phyloP scores from a whole-genome alignment of 768 basidiomycete species.

The Dioszegia crocea region DNA sequence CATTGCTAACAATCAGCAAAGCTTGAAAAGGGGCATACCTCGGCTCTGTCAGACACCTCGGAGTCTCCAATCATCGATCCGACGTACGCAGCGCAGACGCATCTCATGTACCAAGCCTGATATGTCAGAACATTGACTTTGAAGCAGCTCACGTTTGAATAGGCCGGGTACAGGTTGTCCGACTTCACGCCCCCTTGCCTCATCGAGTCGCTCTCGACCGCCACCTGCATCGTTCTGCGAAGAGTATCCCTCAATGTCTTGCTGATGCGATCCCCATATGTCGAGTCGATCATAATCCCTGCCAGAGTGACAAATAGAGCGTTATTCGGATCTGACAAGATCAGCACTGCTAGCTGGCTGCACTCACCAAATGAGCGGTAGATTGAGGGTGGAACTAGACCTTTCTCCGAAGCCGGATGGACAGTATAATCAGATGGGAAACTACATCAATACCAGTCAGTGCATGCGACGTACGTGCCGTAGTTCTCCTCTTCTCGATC shows the following conservation, averaged over 20 bases:
- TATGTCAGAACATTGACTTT: not conserved
- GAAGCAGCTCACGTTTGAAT: constrained; percentile 16
- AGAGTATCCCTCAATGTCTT: not conserved
- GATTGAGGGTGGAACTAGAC: not conserved
- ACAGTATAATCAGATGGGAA: not conserved
- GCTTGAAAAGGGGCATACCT: not conserved
- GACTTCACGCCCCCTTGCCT: not conserved
- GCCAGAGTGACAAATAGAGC: constrained; percentile 17
- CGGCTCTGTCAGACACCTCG: constrained; percentile 9
- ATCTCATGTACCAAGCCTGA: constrained; percentile 20
- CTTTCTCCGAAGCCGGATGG: not conserved
- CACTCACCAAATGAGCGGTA: not conserved
- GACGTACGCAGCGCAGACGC: constrained; percentile 12
- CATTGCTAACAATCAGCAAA: not conserved
- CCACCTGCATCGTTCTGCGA: constrained; percentile 10
- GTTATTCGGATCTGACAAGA: not conserved
- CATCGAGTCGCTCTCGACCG: not conserved
- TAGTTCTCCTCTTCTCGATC: constrained; percentile 3
- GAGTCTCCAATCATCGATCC: constrained; percentile 2
- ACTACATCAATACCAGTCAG: not conserved
- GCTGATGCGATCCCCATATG: constrained; percentile 6
- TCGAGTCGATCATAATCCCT: constrained; percentile 14
- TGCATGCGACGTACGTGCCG: constrained; percentile 5
- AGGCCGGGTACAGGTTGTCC: constrained; percentile 15
- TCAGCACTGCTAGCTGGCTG: not conserved